Evolutionary conservation across 2,329 filamentous ascomycete species (phyloP), one percentile per base, ranked within the genome.

Genomic region (Cladosporium sp.): DNA sequence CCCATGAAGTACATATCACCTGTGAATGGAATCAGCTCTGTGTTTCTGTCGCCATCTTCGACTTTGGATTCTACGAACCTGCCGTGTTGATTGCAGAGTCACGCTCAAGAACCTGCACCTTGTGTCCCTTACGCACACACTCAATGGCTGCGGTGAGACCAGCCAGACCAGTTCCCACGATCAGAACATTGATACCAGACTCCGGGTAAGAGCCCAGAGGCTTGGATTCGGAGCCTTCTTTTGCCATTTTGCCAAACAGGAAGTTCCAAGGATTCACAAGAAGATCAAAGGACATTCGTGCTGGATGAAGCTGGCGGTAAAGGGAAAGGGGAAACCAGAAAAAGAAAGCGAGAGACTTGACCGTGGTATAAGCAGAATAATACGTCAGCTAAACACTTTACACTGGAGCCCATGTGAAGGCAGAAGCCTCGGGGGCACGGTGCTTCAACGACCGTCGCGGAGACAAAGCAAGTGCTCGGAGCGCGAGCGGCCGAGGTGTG

Each of bases 1-100:
- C 78, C 76, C 74, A 82, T 80, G 61, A 80, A 80, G 65, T 79
- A 80, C 75, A 80, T 80, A 63, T 82, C 79, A 47, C 78, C 78
- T 76, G 32, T n/a, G 4, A 34, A 18, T 17, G 2, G 2, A 34
- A 18, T 48, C 17, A 48, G 37, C 27, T 34, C 43, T n/a, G 20
- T 12, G 2, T 17, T 1, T 15, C 12, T 17, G 3, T 12, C 6
- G 20, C 13, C 8, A 12, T 22, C 18, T 19, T 9, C n/a, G 12
- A 32, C 3, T 2, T 17, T 11, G 3, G 24, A 52, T 20, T 54
- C 15, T 7, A 61, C 68, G 57, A 61, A 77, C 76, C 77, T 49
- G 73, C 70, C 11, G 75, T 78, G 63, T 78, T 79, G 63, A 78
- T 77, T 39, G 69, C 66, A 12, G 67, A 60, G 52, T 75, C 74